Evolutionary conservation across 1,284 basidiomycete genomes (phyloP), one percentile per base, ranked within the genome.

Genomic region (Trichosporon coremiiforme): DNA sequence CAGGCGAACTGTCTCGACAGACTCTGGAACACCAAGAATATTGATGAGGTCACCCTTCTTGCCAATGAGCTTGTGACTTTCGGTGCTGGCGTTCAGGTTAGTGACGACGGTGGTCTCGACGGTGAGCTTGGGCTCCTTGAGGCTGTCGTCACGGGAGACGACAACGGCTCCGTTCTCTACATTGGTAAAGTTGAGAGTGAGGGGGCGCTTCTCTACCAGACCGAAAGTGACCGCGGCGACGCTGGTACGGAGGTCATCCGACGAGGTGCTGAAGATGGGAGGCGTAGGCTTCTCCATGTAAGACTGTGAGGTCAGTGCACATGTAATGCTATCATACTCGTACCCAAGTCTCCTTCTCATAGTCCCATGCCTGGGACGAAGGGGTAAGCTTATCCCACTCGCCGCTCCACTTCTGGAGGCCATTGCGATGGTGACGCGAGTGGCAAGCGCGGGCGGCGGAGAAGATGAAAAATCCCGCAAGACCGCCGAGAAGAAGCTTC

Each of bases 91-190:
- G 8, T 66, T 47, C 7, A 64, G 63, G 20, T n/a, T 71, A n/a
- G 47, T 66, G 38, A 50, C 13, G 69, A 71, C 75, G 20, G 66
- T 64, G 20, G 74, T 74, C 70, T 78, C 75, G 66, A 78, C 71
- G 55, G 74, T 60, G 63, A 78, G 20, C 45, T 70, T 57, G 15
- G 71, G 53, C 35, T 68, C 64, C 7, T 31, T 64, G 0, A 69
- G 41, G 50, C 65, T 65, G 1, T 70, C 74, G 17, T 67, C 65
- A 36, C 73, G 73, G 3, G 75, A 74, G 5, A 78, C 67, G 55
- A 76, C 57, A 29, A 78, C 69, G 17, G 70, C 69, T 12, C 70
- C 74, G 25, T 68, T 67, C 12, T 57, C 50, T 31, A 60, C 68
- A 17, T 67, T 66, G 53, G 68, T 57, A 66, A 78, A 63, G 35